phyloP scores from a whole-genome alignment of 2,329 filamentous ascomycete genomes.

The Ascochyta fabae region DNA sequence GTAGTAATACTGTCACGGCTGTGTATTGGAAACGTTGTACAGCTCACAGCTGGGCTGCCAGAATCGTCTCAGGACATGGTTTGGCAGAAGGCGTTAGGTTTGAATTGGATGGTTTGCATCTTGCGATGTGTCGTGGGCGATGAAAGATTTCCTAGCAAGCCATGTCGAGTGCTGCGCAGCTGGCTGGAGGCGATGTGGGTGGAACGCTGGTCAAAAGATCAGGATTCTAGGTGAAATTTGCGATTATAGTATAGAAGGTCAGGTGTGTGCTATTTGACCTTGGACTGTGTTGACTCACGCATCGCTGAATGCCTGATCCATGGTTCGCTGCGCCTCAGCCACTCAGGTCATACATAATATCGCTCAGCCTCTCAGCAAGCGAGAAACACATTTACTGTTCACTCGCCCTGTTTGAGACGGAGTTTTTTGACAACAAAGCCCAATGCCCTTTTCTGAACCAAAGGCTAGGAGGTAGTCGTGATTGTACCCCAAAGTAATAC shows the following conservation, averaged over 20 bases:
- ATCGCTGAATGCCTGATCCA: background rate
- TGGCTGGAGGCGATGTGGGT: background rate
- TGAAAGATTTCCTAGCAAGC: background rate
- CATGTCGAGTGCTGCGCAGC: background rate
- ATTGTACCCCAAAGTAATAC: background rate
- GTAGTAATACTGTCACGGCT: background rate
- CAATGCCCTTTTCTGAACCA: background rate
- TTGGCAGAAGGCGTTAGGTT: background rate
- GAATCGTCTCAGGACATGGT: background rate
- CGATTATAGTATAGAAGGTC: background rate
- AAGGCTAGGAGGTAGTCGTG: background rate
- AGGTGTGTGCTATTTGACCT: background rate
- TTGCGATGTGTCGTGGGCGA: background rate
- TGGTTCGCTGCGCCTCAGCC: conserved; percentile 1
- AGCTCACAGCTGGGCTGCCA: background rate
- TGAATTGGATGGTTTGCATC: background rate
- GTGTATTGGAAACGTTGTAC: background rate
- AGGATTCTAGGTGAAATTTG: background rate
- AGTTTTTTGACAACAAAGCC: background rate
- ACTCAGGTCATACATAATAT: background rate
- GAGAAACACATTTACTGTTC: background rate
- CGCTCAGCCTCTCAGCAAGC: no score
- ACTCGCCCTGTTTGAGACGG: background rate
- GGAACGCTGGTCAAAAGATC: background rate
- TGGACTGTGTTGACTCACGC: conserved; percentile 1